These are phyloP conservation scores for Sporothrix luriei DNA, from an alignment of 2,329 filamentous ascomycete genomes.

Conservation along the genomic window DNA sequence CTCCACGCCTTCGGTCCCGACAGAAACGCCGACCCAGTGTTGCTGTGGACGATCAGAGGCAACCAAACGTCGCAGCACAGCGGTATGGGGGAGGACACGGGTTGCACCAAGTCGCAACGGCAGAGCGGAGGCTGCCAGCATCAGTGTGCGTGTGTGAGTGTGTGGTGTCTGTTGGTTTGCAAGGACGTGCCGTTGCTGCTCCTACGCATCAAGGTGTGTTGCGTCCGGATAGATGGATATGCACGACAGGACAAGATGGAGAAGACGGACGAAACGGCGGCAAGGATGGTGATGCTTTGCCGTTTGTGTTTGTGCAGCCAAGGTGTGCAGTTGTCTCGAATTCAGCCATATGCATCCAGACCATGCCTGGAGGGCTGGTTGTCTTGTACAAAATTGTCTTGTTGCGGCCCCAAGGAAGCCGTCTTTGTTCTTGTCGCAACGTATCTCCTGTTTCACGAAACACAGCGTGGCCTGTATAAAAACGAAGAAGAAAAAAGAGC, in stretches of 20 bases:
- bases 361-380: neutral
- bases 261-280: neutral
- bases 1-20: slow-evolving; percentile 2
- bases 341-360: neutral
- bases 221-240: slow-evolving; percentile 20
- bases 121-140: neutral
- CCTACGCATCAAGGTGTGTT: neutral
- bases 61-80: slow-evolving; percentile 11
- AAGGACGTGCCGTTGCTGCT: neutral
- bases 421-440: too few species aligned
- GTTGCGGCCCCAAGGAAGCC: too few species aligned
- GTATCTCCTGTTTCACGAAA: too few species aligned
- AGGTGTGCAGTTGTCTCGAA: neutral
- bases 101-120: too few species aligned
- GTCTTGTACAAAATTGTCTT: too few species aligned
- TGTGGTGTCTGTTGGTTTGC: neutral
- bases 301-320: too few species aligned
- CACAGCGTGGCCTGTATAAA: too few species aligned
- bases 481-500: too few species aligned
- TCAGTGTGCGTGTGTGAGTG: neutral
- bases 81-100: neutral
- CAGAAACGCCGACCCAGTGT: slow-evolving; percentile 1
- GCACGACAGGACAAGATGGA: neutral
- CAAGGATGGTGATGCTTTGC: neutral
- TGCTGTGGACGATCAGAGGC: neutral